Base-by-base conservation (phyloP, 495 filamentous ascomycete genomes). In the Bacidia rubella region DNA sequence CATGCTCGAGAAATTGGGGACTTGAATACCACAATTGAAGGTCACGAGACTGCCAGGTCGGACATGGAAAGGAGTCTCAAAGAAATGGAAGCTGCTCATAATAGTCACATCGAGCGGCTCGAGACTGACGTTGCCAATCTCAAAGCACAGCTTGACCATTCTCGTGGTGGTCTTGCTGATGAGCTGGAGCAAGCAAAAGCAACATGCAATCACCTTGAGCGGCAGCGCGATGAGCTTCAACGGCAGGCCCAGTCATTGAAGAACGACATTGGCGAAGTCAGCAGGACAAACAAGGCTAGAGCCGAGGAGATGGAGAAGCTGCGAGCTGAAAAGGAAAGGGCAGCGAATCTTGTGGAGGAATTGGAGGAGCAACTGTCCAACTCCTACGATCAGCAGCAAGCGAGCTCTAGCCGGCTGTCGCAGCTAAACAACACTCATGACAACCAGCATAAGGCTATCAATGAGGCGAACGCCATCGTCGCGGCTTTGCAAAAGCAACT, bases 351-450 rank as follows among this genome's bases (percentile, higher is more conserved):
- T 9, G 85, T 97, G 7, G 88, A 96, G 62, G 92, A 97, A 67
- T 81, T 99, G 17, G 92, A 99, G 65, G 89, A 99, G 55, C 90
- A 99, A 60, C 79, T 99, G n/a, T 83, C 86, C 55, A 87, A 74
- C 63, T 95, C 87, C 67, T 98, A 85, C 64, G 92, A 98, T 53
- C 87, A 95, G 62, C 87, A 90, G 57, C 85, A 94, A 63, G 73
- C 71, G 55, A 70, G 79, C n/a, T 76, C 77, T 9, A 90, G 87
- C 65, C 86, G 90, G 59, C 67, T 87, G 11, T 83, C 85, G 62
- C 62, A 77, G 72, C 70, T 89, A 67, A 62, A 82, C 65, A 56
- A 72, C 29, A 76, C 78, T 55, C 71, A 73, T 65, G 54, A 73
- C 38, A 76, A 78, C 56, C 71, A 73, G 56, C 65, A 70, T 35